Percentiles rank a stretch among this genome's conserved stretches.
phyloP scores from a whole-genome alignment of 768 basidiomycete genomes.

The Psilocybe azurescens region DNA sequence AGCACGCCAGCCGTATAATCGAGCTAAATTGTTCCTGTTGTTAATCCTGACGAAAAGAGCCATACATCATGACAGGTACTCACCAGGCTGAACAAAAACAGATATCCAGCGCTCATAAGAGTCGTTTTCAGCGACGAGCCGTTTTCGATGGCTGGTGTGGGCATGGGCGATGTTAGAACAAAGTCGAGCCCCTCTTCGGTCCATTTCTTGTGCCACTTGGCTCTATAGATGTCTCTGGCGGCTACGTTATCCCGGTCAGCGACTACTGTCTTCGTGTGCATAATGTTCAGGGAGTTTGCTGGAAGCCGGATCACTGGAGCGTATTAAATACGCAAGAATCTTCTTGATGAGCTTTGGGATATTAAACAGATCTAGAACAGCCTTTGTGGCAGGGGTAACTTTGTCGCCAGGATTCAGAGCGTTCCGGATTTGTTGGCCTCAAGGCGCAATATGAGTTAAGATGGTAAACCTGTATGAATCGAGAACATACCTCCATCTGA shows the following conservation, averaged over 20 bases:
- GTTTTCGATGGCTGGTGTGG: constrained; percentile 64
- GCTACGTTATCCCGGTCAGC: constrained; percentile 57
- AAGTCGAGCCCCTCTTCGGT: constrained; percentile 61
- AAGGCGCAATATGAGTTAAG: constrained; percentile 8
- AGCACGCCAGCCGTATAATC: constrained; percentile 15
- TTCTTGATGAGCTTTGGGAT: constrained; percentile 48
- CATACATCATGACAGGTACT: constrained; percentile 25
- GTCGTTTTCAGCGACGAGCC: constrained; percentile 56
- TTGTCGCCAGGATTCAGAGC: constrained; percentile 38
- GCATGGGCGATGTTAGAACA: constrained; percentile 63
- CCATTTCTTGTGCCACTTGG: constrained; percentile 52
- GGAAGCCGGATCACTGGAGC: constrained; percentile 41
- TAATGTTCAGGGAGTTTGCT: constrained; percentile 41
- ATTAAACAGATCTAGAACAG: constrained; percentile 38
- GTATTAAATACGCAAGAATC: constrained; percentile 44
- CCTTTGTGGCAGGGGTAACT: constrained; percentile 34
- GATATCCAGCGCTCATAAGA: constrained; percentile 64
- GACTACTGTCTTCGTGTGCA: constrained; percentile 52
- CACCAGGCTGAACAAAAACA: constrained; percentile 72
- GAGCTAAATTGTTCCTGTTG: constrained; percentile 5
- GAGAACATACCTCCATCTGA: constrained; percentile 54
- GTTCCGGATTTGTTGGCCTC: constrained; percentile 50
- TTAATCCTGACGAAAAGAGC: constrained; percentile 18
- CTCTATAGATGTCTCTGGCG: constrained; percentile 47
- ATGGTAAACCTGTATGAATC: constrained; percentile 11